Base-by-base conservation (phyloP, 1,284 basidiomycete species). In the Paramarasmius palmivorus region DNA sequence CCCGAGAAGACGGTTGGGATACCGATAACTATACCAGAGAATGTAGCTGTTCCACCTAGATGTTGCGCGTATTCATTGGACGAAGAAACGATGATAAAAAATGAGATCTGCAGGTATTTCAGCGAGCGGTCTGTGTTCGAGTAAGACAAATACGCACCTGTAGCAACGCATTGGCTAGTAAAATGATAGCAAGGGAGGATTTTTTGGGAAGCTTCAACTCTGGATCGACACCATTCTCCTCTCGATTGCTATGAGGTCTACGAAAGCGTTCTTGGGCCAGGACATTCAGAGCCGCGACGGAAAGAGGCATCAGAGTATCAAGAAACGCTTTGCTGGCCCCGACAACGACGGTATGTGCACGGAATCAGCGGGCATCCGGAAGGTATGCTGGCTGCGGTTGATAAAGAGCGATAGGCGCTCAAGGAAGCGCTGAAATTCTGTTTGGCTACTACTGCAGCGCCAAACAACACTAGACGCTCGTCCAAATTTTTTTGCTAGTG, bases 41-140 rank as follows among this genome's bases (percentile, higher is more conserved):
- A 89, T 0, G 82, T 84, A 12, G 84, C 73, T 10, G 71, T 77
- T 14, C 86, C 87, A 29, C 86, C 86, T 2, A 89, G 69, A 60
- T 80, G 73, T 55, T 81, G 73, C 0, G 84, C 81, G 62, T 88
- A 88, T 48, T 74, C 72, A 61, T 78, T 82, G 1, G 84, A 81
- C 0, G 87, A 84, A 1, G 87, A 83, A 2, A 89, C 82, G 35
- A 86, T 72, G 56, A 87, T 79, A 66, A 84, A 89, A 70, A 88
- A 88, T 0, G 83, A 81, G 4, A 84, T 65, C 86, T 88, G 52
- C 22, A n/a, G n/a, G n/a, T n/a, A n/a, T n/a, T n/a, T n/a, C n/a
- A n/a, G n/a, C n/a, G n/a, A n/a, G n/a, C n/a, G n/a, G n/a, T n/a
- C n/a, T n/a, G n/a, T n/a, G n/a, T n/a, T n/a, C n/a, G 17, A 44